A percentile compares a stretch with the other conserved stretches of the same genome.
These are phyloP conservation scores for Artemisia tridentata DNA, from an alignment of 129 eudicot species.

Conservation along the genomic window DNA sequence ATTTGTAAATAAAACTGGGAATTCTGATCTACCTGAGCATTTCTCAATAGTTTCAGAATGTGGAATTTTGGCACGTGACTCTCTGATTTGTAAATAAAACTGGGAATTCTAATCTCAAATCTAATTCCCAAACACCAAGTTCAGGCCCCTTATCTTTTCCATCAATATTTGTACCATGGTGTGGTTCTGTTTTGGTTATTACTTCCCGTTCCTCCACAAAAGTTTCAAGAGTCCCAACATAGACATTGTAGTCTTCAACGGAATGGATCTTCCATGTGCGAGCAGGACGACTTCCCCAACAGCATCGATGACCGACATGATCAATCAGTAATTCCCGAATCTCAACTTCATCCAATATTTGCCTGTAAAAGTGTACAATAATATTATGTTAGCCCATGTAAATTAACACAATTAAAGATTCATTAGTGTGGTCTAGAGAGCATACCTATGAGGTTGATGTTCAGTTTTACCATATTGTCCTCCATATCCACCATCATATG, in stretches of 20 bases:
- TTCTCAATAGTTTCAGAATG: constrained; percentile 58
- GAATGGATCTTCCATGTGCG: constrained; percentile 88
- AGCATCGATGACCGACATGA: constrained; percentile 97
- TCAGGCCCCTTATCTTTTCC: constrained; percentile 72
- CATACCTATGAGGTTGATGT: too few species aligned
- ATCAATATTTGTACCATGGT: constrained; percentile 49
- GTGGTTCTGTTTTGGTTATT: constrained; percentile 60
- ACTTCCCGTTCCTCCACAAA: constrained; percentile 85
- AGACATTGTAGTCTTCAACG: constrained; percentile 95
- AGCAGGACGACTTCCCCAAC: constrained; percentile 99
- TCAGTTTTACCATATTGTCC: too few species aligned
- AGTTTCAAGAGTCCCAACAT: constrained; percentile 89
- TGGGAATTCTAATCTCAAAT: too few species aligned
- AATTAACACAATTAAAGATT: too few species aligned
- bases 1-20: too few species aligned
- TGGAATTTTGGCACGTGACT: too few species aligned
- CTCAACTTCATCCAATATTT: constrained; percentile 85
- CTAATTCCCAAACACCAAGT: too few species aligned
- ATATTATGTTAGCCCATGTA: too few species aligned
- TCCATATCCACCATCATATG: too few species aligned
- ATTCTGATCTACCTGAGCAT: too few species aligned
- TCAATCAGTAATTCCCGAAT: constrained; percentile 87
- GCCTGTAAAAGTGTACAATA: constrained; percentile 59
- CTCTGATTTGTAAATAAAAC: too few species aligned
- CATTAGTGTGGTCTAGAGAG: too few species aligned